These are phyloP conservation scores for Neurospora pannonica DNA, from an alignment of 495 filamentous ascomycete species.

Conservation along the genomic window DNA sequence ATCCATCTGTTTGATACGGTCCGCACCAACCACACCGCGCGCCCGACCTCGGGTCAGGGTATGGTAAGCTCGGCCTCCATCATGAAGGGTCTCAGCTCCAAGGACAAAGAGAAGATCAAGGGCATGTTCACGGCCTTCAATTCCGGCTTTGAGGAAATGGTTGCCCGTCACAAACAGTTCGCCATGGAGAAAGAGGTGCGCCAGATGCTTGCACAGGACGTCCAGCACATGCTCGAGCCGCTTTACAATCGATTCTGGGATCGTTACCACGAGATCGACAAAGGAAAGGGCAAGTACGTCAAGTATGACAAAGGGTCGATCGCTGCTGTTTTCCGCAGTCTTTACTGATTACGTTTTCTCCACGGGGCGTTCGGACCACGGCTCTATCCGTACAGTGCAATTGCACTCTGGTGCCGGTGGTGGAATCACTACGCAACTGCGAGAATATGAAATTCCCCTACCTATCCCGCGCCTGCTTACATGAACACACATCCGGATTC, in stretches of 20 bases:
- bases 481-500: neutral
- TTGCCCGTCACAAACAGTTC: slow-evolving; percentile 65
- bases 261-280: slow-evolving; percentile 95
- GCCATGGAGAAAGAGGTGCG: slow-evolving; percentile 86
- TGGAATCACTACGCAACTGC: neutral
- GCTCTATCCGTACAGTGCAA: neutral
- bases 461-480: neutral
- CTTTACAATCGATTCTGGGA: slow-evolving; percentile 95
- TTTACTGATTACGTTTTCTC: slow-evolving; percentile 21
- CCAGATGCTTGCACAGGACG: slow-evolving; percentile 63
- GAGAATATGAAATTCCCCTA: neutral
- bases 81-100: slow-evolving; percentile 69
- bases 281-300: slow-evolving; percentile 92
- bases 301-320: slow-evolving; percentile 81
- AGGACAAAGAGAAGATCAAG: slow-evolving; percentile 93
- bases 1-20: slow-evolving; percentile 81
- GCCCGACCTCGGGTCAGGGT: slow-evolving; percentile 61
- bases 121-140: slow-evolving; percentile 91
- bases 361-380: neutral
- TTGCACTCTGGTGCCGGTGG: neutral
- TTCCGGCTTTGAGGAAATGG: slow-evolving; percentile 76
- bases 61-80: slow-evolving; percentile 67
- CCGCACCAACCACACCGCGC: slow-evolving; percentile 64
- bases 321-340: slow-evolving; percentile 43
- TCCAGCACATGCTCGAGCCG: slow-evolving; percentile 84